Conservation (phyloP, 805 yeast genomes). For the Barnettozyma botsteinii region DNA sequence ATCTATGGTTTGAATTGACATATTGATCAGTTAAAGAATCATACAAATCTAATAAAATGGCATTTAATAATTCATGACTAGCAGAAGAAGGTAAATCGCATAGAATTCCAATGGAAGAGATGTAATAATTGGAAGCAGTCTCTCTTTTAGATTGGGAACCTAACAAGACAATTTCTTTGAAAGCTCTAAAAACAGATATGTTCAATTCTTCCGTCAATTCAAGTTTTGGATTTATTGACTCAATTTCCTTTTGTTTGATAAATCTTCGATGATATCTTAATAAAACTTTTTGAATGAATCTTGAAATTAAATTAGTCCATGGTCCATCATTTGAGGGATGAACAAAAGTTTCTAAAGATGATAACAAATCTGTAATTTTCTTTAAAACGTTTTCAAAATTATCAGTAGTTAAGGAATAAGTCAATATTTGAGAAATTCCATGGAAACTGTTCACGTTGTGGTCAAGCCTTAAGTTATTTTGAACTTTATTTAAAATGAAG, state of each 20-base stretch:
- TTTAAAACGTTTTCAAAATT: slow-evolving; percentile 41
- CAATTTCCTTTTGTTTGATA: slow-evolving; percentile 32
- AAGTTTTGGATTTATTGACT: slow-evolving; percentile 7
- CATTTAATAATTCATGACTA: slow-evolving; percentile 40
- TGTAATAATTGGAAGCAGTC: slow-evolving; percentile 49
- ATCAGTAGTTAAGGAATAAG: slow-evolving; percentile 57
- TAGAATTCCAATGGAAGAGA: slow-evolving; percentile 54
- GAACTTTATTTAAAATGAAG: slow-evolving; percentile 50
- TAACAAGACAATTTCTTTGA: slow-evolving; percentile 47
- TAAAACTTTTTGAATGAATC: slow-evolving; percentile 54
- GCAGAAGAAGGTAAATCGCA: slow-evolving; percentile 47
- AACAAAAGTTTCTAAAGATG: slow-evolving; percentile 70
- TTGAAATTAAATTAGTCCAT: slow-evolving; percentile 75
- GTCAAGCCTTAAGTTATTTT: slow-evolving; percentile 33
- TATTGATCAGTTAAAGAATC: slow-evolving; percentile 58
- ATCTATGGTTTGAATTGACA: slow-evolving; percentile 73
- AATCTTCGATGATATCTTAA: slow-evolving; percentile 55
- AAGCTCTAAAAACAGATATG: slow-evolving; percentile 32
- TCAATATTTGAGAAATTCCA: slow-evolving; percentile 45
- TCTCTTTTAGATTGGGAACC: slow-evolving; percentile 78
- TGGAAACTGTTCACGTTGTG: slow-evolving; percentile 29
- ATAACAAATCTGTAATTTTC: slow-evolving; percentile 48
- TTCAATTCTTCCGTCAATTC: slow-evolving; percentile 30
- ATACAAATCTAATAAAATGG: slow-evolving; percentile 65
- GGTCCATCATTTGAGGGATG: slow-evolving; percentile 92